Percentiles rank a stretch among this genome's conserved stretches.
Evolutionary conservation across 306 rosid genomes (phyloP).

Genomic region (Quercus variabilis): DNA sequence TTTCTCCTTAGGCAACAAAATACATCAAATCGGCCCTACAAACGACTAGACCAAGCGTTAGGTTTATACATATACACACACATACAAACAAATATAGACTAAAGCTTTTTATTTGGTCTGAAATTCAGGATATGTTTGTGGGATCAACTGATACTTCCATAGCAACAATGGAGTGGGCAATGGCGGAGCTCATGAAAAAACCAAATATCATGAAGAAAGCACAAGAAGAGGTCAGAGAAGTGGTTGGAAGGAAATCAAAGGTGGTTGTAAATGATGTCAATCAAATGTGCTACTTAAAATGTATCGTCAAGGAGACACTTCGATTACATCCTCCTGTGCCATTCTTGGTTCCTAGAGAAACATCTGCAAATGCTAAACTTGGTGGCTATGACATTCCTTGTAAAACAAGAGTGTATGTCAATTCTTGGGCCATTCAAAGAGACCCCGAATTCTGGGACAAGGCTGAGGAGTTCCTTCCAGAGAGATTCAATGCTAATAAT

Average conservation of each 20-base stretch:
- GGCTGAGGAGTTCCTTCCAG: constrained; percentile 24
- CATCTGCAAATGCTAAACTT: background rate
- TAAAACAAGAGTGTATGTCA: constrained; percentile 21
- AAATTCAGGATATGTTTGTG: constrained; percentile 28
- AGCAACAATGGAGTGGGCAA: constrained; percentile 20
- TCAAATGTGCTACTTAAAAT: constrained; percentile 30
- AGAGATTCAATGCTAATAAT: constrained; percentile 21
- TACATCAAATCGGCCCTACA: too few relatives aligned
- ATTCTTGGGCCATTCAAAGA: constrained; percentile 26
- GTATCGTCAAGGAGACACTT: constrained; percentile 28
- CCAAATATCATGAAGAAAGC: constrained; percentile 30
- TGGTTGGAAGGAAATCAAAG: constrained; percentile 17
- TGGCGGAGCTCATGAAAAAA: constrained; percentile 27
- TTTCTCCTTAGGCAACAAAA: too few relatives aligned
- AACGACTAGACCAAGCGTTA: too few relatives aligned
- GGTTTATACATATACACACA: too few relatives aligned
- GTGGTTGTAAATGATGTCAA: constrained; percentile 10
- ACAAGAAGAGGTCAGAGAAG: constrained; percentile 29
- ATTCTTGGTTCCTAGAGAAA: constrained; percentile 22
- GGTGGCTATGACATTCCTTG: constrained; percentile 18
- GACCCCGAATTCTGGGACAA: constrained; percentile 28
- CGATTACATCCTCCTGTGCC: constrained; percentile 31
- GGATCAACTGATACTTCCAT: constrained; percentile 1
- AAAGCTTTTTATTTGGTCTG: background rate
- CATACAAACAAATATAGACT: background rate